Conservation (phyloP, 345 rosid genomes). For the Corymbia maculata region DNA sequence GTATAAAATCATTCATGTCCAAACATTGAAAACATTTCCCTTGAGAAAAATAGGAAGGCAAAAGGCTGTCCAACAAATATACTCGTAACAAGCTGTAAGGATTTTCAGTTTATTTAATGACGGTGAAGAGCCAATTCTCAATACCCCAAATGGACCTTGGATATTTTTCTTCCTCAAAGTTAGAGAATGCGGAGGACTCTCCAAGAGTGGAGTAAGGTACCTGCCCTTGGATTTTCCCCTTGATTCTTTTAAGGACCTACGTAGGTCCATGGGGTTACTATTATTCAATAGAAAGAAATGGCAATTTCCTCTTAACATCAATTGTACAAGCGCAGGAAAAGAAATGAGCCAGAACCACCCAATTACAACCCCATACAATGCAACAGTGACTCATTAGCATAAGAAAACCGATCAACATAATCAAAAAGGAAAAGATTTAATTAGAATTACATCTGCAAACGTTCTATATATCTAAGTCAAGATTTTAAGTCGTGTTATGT, state of each 20-base stretch:
- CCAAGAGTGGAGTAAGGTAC: too few species aligned
- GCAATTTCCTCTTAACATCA: not conserved
- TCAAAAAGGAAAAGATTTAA: not conserved
- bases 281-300: not conserved
- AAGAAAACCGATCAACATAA: not conserved
- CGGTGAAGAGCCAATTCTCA: too few species aligned
- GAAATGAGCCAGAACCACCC: not conserved
- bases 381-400: accelerated
- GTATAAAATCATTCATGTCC: not conserved
- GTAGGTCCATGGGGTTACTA: not conserved
- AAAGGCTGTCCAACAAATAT: not conserved
- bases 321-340: not conserved
- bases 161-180: too few species aligned
- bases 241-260: too few species aligned
- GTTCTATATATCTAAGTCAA: not conserved
- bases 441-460: accelerated
- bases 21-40: not conserved
- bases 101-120: too few species aligned
- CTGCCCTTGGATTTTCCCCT: too few species aligned
- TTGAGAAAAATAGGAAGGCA: not conserved
- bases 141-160: too few species aligned
- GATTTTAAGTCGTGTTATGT: not conserved
- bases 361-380: not conserved
- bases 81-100: too few species aligned
- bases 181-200: too few species aligned